phyloP scores from a whole-genome alignment of 306 rosid species.

The Amphicarpaea edgeworthii region DNA sequence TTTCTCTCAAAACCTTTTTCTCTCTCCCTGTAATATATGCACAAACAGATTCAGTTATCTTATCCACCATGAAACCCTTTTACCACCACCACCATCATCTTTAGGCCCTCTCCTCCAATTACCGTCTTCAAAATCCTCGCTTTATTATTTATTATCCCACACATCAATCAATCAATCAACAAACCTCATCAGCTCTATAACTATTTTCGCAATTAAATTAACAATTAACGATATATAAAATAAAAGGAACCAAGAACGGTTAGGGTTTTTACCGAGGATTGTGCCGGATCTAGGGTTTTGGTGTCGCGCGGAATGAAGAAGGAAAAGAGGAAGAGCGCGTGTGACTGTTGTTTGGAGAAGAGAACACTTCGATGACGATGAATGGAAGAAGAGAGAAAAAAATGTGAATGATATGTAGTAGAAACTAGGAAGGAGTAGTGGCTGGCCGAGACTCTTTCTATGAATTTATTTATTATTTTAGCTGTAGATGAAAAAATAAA shows the following conservation, averaged over 20 bases:
- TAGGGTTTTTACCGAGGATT: conserved; percentile 54
- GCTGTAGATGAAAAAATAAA: background rate
- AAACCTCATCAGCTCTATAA: conserved; percentile 47
- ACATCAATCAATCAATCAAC: conserved; percentile 33
- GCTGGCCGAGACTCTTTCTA: background rate
- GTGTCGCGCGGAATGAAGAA: conserved; percentile 14
- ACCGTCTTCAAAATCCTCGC: conserved; percentile 62
- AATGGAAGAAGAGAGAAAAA: background rate
- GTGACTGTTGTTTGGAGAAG: background rate
- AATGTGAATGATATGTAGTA: background rate
- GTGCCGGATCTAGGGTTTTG: conserved; percentile 58
- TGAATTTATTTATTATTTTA: too few species aligned
- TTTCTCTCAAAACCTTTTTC: conserved; percentile 51
- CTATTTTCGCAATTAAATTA: conserved; percentile 38
- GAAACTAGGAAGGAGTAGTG: background rate
- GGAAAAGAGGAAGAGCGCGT: conserved; percentile 6
- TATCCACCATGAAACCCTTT: conserved; percentile 71
- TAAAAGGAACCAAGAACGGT: too few species aligned
- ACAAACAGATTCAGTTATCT: conserved; percentile 85
- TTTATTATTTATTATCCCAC: conserved; percentile 39
- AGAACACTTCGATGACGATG: background rate
- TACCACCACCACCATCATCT: conserved; percentile 57
- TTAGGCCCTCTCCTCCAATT: conserved; percentile 60
- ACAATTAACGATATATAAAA: too few species aligned
- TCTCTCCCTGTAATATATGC: conserved; percentile 76